Base-by-base conservation (phyloP, 768 basidiomycete genomes). In the Plicaturopsis crispa region DNA sequence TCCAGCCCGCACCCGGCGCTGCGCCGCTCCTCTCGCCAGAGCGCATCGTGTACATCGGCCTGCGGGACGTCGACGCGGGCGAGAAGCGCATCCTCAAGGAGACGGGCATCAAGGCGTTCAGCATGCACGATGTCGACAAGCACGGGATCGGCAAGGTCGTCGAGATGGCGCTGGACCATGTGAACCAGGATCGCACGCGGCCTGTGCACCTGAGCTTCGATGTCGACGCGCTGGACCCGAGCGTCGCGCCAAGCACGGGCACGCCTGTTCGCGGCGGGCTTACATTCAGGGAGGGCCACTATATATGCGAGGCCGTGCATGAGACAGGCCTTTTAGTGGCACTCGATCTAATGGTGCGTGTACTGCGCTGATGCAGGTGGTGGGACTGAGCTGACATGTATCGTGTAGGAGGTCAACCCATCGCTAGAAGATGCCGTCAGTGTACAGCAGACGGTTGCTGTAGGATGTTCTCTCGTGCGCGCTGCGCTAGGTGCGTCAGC, bases 161-260 rank as follows among this genome's bases (percentile, higher is more conserved):
- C 35, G 89, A 98, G 53, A 89, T 94, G 88, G 96, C 96, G 22
- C 64, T 98, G 48, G 87, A 97, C 58, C 76, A 89, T 58, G 86
- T 98, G 49, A 96, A 94, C 62, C 88, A 87, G 8, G 70, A 75
- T 41, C 69, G 90, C 48, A 73, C 85, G 47, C 66, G 68, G 24
- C 96, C 96, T 14, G 89, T 97, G 44, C 96, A 99, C 62, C 64
- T 99, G 44, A 90, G 86, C 57, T 99, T 97, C 58, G 96, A 99
- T 56, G 92, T 98, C 16, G 90, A 93, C 53, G 91, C 91, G 8
- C 63, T 93, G 36, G 94, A 98, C 59, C 96, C 96, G 8, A 75
- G 75, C 12, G 93, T 97, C 37, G 94, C 96, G n/a, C 94, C 93
- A 2, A 89, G 87, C 34, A 94, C 91, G 32, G 91, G 90, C 14